phyloP scores from a whole-genome alignment of 2,329 filamentous ascomycete species.

The Colletotrichum chlorophyti region DNA sequence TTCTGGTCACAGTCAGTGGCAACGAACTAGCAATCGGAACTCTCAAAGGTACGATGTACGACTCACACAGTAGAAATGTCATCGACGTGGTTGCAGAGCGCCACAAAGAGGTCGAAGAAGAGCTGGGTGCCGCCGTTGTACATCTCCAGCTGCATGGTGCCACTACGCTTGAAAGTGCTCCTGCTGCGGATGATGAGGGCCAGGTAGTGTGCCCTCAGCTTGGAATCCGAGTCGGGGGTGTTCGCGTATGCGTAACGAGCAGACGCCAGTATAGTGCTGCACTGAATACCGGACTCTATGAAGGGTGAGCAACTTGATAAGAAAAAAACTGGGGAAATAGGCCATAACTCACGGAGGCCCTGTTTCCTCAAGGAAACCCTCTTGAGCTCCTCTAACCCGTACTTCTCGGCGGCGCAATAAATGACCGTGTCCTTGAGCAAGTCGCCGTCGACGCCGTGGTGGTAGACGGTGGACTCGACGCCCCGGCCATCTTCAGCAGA shows the following conservation, averaged over 20 bases:
- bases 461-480: slow-evolving; percentile 72
- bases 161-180: slow-evolving; percentile 88
- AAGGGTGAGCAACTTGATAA: slow-evolving; percentile 6
- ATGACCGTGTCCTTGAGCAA: slow-evolving; percentile 89
- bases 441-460: slow-evolving; percentile 67
- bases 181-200: slow-evolving; percentile 90
- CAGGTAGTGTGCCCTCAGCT: slow-evolving; percentile 87
- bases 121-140: slow-evolving; percentile 80
- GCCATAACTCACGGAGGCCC: slow-evolving; percentile 69
- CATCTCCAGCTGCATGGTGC: slow-evolving; percentile 97
- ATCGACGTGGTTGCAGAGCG: slow-evolving; percentile 88
- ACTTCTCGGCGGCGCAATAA: slow-evolving; percentile 88
- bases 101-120: slow-evolving; percentile 94
- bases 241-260: slow-evolving; percentile 90
- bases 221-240: slow-evolving; percentile 90
- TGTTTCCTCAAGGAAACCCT: slow-evolving; percentile 86
- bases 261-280: slow-evolving; percentile 82
- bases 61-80: slow-evolving; percentile 67
- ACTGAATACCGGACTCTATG: slow-evolving; percentile 77
- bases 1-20: slow-evolving; percentile 31
- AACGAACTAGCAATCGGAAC: too few relatives aligned
- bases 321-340: neutral
- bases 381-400: slow-evolving; percentile 84
- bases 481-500: slow-evolving; percentile 53
- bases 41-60: too few relatives aligned